Conservation (phyloP, 805 yeast genomes). For the Schizosaccharomyces cryophilus region DNA sequence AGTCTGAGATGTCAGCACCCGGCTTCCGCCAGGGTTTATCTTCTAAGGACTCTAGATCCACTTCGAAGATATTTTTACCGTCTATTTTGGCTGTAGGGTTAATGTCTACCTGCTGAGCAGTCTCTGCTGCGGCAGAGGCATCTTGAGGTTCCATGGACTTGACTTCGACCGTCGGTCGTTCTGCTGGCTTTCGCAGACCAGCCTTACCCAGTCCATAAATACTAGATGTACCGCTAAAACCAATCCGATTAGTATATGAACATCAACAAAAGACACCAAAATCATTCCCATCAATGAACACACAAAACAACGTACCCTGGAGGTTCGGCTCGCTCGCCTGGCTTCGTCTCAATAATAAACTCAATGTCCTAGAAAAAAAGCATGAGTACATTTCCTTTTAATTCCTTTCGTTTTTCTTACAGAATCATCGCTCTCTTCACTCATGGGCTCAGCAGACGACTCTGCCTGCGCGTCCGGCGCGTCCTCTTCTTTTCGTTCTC, state of each 20-base stretch:
- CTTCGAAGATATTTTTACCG: conserved; percentile 61
- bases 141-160: conserved; percentile 7
- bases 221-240: conserved; percentile 9
- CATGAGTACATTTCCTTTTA: not conserved
- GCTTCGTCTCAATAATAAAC: conserved; percentile 38
- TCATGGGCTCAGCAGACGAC: conserved; percentile 21
- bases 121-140: conserved; percentile 8
- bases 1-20: conserved; percentile 84
- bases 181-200: conserved; percentile 9
- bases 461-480: conserved; percentile 8
- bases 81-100: conserved; percentile 48
- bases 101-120: conserved; percentile 30
- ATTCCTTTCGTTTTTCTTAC: conserved; percentile 12
- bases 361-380: conserved; percentile 38
- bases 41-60: conserved; percentile 55
- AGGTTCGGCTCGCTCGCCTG: conserved; percentile 13
- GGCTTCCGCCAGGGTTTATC: conserved; percentile 98
- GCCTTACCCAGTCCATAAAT: conserved; percentile 4
- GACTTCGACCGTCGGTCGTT: conserved; percentile 10
- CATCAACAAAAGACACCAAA: too few relatives aligned
- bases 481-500: conserved; percentile 9
- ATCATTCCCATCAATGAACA: not conserved
- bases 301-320: conserved; percentile 7
- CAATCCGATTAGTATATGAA: conserved; percentile 6
- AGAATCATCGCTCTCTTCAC: conserved; percentile 23